Base-by-base conservation (phyloP, 148 eudicot species). In the Nyssa sinensis region DNA sequence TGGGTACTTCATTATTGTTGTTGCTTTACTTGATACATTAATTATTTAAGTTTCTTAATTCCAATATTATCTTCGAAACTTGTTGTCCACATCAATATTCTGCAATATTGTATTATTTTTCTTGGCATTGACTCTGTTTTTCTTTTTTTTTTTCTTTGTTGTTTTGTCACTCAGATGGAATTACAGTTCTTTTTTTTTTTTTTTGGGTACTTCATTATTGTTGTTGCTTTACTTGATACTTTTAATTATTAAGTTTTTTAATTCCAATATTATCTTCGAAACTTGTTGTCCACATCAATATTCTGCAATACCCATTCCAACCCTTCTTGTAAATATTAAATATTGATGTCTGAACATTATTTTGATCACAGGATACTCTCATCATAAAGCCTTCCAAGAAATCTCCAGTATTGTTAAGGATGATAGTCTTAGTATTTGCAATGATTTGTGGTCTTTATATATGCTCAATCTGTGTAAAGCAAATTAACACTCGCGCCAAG, bases 401-500 rank as follows among this genome's bases (percentile, higher is more conserved):
- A 74, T 89, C 93, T 59, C 89, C 86, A 28, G 70, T 82, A 71
- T 74, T 88, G 74, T 79, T 84, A 69, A 86, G 93, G 87, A 83
- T 80, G 79, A 64, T 86, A 69, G 77, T 89, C 34, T 76, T 93
- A 67, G 83, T 86, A 30, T 81, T 89, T 70, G 88, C 90, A 39
- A 82, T 90, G 82, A 77, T 80, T 5, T 89, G 85, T 70, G 92
- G 93, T 58, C 64, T 93, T 60, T 89, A 93, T 62, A 86, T 93
- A 61, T 93, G 93, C 78, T 91, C 97, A 65, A 79, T 91, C 69
- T 90, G 94, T 79, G 64, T 91, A 39, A 89, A 87, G 73, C 98
- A 91, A 66, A 74, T 85, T n/a, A 82, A 82, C 19, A 63, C 12
- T 55, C 86, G 68, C 70, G 82, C 78, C 3, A 69, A 72, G 44